Conservation (phyloP, 352 stramenopile species). For the Pythium guiyangense region DNA sequence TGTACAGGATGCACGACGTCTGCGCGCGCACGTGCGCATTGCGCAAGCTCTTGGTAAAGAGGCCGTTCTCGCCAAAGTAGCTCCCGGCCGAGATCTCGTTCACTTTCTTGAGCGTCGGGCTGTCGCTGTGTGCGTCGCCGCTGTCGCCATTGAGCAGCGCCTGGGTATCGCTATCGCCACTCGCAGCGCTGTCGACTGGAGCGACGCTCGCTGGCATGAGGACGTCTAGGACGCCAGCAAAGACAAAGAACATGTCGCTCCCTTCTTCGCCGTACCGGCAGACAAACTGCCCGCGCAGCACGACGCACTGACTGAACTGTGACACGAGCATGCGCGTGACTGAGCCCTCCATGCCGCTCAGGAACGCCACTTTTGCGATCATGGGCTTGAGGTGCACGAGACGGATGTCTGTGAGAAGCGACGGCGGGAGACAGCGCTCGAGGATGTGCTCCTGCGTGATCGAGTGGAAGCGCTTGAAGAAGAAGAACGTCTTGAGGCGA, state of each 20-base stretch:
- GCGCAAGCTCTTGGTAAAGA: slow-evolving; percentile 29
- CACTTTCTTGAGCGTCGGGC: slow-evolving; percentile 20
- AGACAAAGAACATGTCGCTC: slow-evolving; percentile 56
- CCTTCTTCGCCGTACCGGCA: slow-evolving; percentile 38
- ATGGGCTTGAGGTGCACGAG: slow-evolving; percentile 43
- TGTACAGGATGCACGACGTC: slow-evolving; percentile 44
- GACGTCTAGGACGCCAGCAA: slow-evolving; percentile 36
- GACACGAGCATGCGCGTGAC: slow-evolving; percentile 45
- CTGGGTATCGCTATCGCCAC: neutral
- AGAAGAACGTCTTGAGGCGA: slow-evolving; percentile 37
- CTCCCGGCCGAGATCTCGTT: slow-evolving; percentile 26
- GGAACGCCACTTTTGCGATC: slow-evolving; percentile 48
- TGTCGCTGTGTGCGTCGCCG: neutral
- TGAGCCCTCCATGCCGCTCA: slow-evolving; percentile 33
- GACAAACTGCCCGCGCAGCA: slow-evolving; percentile 30
- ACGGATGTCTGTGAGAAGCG: slow-evolving; percentile 43
- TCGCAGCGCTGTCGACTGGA: neutral
- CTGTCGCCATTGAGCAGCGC: too few species aligned
- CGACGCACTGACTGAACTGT: slow-evolving; percentile 35
- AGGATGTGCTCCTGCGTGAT: slow-evolving; percentile 47
- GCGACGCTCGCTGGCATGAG: slow-evolving; percentile 10
- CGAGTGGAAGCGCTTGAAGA: slow-evolving; percentile 45
- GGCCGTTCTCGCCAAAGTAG: slow-evolving; percentile 35
- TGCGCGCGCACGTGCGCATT: slow-evolving; percentile 32
- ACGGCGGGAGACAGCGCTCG: slow-evolving; percentile 35